phyloP scores from a whole-genome alignment of 1,139 yeast genomes.

The Hyphopichia wangnamkhiaoensis region DNA sequence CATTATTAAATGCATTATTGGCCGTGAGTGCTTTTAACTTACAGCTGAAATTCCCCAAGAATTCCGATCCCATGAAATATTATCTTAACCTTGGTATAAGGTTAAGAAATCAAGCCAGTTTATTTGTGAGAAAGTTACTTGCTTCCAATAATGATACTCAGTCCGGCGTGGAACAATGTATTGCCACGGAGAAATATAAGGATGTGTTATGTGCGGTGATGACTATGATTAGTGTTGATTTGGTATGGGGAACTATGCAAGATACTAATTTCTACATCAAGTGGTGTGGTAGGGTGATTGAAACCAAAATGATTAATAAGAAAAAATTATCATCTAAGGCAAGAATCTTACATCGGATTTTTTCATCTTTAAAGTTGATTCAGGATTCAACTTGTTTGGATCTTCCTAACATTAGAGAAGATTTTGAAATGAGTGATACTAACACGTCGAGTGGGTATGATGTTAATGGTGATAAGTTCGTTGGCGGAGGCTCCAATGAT shows the following conservation, averaged over 20 bases:
- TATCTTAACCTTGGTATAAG: constrained; percentile 73
- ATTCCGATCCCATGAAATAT: constrained; percentile 64
- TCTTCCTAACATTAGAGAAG: constrained; percentile 39
- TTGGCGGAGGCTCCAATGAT: constrained; percentile 7
- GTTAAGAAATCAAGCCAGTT: constrained; percentile 72
- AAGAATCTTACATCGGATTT: constrained; percentile 72
- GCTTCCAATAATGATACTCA: constrained; percentile 36
- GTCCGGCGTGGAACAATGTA: constrained; percentile 50
- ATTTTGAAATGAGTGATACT: constrained; percentile 28
- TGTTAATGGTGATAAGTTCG: constrained; percentile 40
- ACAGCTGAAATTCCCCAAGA: constrained; percentile 66
- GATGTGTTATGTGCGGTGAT: constrained; percentile 82
- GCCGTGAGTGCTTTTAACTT: constrained; percentile 84
- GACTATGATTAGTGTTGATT: constrained; percentile 86
- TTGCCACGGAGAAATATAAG: constrained; percentile 70
- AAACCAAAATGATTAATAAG: constrained; percentile 65
- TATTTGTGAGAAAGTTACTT: constrained; percentile 55
- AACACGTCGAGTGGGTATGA: constrained; percentile 30
- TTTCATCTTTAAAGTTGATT: constrained; percentile 69
- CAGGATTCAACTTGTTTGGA: constrained; percentile 72
- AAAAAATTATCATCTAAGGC: constrained; percentile 76
- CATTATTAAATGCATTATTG: constrained; percentile 73
- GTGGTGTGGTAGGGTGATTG: constrained; percentile 75
- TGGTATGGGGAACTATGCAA: constrained; percentile 90
- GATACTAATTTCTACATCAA: constrained; percentile 76